Conservation (phyloP, 1,139 yeast species). For the Geotrichum phurueaensis region DNA sequence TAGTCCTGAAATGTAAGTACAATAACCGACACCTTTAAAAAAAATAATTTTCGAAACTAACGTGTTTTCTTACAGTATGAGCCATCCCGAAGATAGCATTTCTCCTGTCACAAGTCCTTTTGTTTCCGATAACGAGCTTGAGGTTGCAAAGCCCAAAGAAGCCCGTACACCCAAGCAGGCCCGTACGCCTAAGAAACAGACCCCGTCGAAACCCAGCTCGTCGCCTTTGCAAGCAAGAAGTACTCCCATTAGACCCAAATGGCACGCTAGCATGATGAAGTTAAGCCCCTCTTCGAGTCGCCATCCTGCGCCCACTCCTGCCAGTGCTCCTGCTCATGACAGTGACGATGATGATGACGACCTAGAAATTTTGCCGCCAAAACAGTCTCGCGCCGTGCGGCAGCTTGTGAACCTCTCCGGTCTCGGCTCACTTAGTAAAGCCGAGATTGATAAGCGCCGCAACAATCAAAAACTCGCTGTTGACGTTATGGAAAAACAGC, state of each 20-base stretch:
- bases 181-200: not conserved
- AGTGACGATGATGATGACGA: constrained; percentile 19
- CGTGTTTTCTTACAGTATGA: constrained; percentile 1
- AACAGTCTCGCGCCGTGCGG: constrained; percentile 21
- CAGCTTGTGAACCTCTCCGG: constrained; percentile 24
- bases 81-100: constrained; percentile 5
- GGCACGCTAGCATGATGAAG: constrained; percentile 9
- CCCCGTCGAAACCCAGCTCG: not conserved
- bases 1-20: constrained; percentile 6
- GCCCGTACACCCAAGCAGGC: not conserved
- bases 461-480: constrained; percentile 17
- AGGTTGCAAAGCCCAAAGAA: not conserved
- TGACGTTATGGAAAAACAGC: constrained; percentile 22
- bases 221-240: not conserved
- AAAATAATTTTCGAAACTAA: not conserved
- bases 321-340: not conserved
- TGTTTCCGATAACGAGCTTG: constrained; percentile 6
- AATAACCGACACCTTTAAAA: not conserved
- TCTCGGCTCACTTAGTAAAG: constrained; percentile 14
- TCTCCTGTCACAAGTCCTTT: constrained; percentile 11
- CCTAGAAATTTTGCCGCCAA: constrained; percentile 27
- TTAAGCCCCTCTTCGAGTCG: not conserved
- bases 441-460: constrained; percentile 7
- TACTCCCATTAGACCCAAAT: not conserved
- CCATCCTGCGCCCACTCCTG: constrained; percentile 8